Evolutionary conservation across 768 basidiomycete genomes (phyloP).

Genomic region (Russula sp.): DNA sequence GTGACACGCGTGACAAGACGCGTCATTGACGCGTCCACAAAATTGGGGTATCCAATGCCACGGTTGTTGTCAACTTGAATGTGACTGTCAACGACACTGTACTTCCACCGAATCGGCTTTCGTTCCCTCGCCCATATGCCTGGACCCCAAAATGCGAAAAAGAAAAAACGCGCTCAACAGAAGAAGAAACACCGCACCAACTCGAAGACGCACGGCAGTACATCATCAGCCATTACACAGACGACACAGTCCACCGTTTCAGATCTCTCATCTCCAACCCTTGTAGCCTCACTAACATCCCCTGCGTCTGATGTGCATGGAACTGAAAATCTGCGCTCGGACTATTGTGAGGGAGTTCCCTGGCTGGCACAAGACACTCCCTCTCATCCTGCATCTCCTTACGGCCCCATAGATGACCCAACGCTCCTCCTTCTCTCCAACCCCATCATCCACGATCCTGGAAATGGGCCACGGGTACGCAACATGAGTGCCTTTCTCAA

Average conservation of each 20-base stretch:
- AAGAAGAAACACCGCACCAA: constrained; percentile 31
- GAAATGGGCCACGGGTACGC: constrained; percentile 70
- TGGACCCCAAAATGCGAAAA: constrained; percentile 50
- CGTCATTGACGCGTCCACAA: constrained; percentile 4
- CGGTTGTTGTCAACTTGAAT: background rate
- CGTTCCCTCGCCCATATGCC: constrained; percentile 37
- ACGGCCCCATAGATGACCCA: constrained; percentile 15
- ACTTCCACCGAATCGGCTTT: background rate
- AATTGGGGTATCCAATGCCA: background rate
- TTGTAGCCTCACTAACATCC: background rate
- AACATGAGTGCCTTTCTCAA: constrained; percentile 57
- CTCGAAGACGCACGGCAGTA: background rate
- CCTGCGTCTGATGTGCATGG: background rate
- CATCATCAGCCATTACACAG: background rate
- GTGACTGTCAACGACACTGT: background rate
- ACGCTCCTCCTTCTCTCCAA: constrained; percentile 22
- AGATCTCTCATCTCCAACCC: background rate
- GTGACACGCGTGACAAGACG: constrained; percentile 5
- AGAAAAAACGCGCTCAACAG: constrained; percentile 33
- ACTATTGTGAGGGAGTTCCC: background rate
- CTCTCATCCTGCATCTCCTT: background rate
- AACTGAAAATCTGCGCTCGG: constrained; percentile 2
- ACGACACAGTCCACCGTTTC: background rate
- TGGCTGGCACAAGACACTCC: background rate
- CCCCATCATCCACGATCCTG: constrained; percentile 71